A percentile compares a stretch with the other conserved stretches of the same genome.
These are phyloP conservation scores for Eleusine coracana DNA, from an alignment of 176 grass and related monocot species.

Conservation along the genomic window DNA sequence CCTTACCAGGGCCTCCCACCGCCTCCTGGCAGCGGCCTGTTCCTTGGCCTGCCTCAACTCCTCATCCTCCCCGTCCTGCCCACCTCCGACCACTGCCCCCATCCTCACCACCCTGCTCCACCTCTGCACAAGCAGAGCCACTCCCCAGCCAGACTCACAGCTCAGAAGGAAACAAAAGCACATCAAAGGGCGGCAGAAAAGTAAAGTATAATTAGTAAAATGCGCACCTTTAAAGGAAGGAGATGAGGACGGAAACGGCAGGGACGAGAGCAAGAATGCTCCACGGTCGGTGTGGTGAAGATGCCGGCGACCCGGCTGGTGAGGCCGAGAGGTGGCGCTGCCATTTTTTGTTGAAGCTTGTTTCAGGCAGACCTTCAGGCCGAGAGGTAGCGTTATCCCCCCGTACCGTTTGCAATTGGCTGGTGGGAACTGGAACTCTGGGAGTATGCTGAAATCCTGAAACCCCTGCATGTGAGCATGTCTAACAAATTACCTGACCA, in stretches of 20 bases:
- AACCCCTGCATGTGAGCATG: background rate
- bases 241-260: background rate
- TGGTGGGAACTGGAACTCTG: background rate
- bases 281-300: background rate
- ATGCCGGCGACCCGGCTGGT: conserved; percentile 8
- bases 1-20: conserved; percentile 88
- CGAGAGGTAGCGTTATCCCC: conserved; percentile 41
- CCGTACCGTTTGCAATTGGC: conserved; percentile 43
- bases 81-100: conserved; percentile 60
- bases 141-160: background rate
- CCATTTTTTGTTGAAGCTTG: conserved; percentile 27
- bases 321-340: conserved; percentile 43
- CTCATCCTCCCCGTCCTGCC: conserved; percentile 65
- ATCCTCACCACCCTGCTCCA: conserved; percentile 60
- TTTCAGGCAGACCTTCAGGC: conserved; percentile 8
- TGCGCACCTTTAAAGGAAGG: conserved; percentile 32
- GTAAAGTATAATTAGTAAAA: background rate
- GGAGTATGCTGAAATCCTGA: background rate
- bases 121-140: conserved; percentile 36
- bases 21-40: conserved; percentile 83
- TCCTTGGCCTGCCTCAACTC: conserved; percentile 84
- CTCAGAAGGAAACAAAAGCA: conserved; percentile 3
- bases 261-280: background rate
- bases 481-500: background rate
- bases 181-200: background rate